Percentiles rank a stretch among this genome's conserved stretches.
Evolutionary conservation across 257 asterid genomes (phyloP).

Genomic region (Solanum pimpinellifolium): DNA sequence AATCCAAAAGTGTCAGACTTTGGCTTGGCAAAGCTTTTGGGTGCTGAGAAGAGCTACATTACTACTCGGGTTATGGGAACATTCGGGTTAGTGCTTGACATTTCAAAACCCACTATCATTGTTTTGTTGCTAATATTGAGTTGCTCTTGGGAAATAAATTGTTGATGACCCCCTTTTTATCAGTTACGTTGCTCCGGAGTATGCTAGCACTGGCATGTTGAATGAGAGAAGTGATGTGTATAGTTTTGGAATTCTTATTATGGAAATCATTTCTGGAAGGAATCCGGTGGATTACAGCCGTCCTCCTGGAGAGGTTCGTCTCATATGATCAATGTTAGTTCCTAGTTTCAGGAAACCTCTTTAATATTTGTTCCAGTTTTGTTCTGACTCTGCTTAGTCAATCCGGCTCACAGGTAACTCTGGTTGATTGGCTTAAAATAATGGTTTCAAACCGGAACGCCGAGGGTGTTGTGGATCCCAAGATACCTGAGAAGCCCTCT

Average conservation of each 20-base stretch:
- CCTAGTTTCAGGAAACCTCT: neutral
- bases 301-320: conserved; percentile 62
- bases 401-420: conserved; percentile 39
- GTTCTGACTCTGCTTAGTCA: neutral
- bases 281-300: conserved; percentile 85
- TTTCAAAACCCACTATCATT: neutral
- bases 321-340: neutral
- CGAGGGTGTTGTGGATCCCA: conserved; percentile 85
- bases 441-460: conserved; percentile 76
- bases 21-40: conserved; percentile 81
- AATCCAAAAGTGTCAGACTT: conserved; percentile 75
- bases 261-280: conserved; percentile 83
- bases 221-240: conserved; percentile 86
- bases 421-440: conserved; percentile 85
- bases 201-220: conserved; percentile 91
- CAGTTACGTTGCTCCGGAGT: conserved; percentile 90
- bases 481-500: conserved; percentile 58
- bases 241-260: conserved; percentile 80
- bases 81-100: conserved; percentile 57
- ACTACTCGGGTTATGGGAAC: conserved; percentile 97
- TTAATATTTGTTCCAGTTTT: neutral
- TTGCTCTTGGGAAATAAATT: neutral
- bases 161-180: neutral
- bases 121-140: neutral
- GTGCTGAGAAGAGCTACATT: conserved; percentile 69